Evolutionary conservation across 2,329 filamentous ascomycete genomes (phyloP), one percentile per base, ranked within the genome.

Genomic region (Passalora sequoiae): DNA sequence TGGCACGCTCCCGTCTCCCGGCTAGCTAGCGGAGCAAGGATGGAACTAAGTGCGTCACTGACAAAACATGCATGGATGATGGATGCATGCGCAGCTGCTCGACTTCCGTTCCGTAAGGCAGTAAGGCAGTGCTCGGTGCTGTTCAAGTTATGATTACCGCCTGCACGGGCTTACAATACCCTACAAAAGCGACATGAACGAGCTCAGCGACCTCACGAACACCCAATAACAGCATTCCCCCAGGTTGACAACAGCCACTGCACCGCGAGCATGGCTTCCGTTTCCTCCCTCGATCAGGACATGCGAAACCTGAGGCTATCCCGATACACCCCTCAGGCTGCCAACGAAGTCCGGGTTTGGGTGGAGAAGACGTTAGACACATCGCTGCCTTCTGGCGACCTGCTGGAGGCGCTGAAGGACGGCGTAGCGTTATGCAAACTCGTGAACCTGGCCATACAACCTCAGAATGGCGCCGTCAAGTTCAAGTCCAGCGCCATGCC

Each of bases 401-500:
- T 98, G 38, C 76, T 98, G 10, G 87, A 92, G 46, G 80, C 77
- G 13, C 73, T 98, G 38, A 94, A 89, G 68, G 89, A 97, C 74
- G 92, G 92, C 40, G 84, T 91, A 28, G 85, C 84, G 22, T 77
- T 98, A 20, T 98, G 92, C 86, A 91, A 83, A 87, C 81, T 97
- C 40, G 78, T 87, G 59, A 97, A 95, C 62, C 75, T 91, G 44
- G 85, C 79, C 22, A 67, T 84, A 27, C 84, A 86, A 21, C 78
- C 83, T 15, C 85, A 86, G 19, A 78, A 83, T 12, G 86, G 86
- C 0, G 84, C 84, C 22, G 78, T 95, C 68, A 88, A 84, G 65
- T 97, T 85, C 77, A 97, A 97, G 69, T 76, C 84, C 62, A 95
- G 89, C 1, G 70, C 81, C 29, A 97, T 97, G 91, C 92, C 92